Percentiles rank a stretch among this genome's conserved stretches.
Conservation (phyloP, 2,329 filamentous ascomycete genomes). For the Aspergillus sp. region DNA sequence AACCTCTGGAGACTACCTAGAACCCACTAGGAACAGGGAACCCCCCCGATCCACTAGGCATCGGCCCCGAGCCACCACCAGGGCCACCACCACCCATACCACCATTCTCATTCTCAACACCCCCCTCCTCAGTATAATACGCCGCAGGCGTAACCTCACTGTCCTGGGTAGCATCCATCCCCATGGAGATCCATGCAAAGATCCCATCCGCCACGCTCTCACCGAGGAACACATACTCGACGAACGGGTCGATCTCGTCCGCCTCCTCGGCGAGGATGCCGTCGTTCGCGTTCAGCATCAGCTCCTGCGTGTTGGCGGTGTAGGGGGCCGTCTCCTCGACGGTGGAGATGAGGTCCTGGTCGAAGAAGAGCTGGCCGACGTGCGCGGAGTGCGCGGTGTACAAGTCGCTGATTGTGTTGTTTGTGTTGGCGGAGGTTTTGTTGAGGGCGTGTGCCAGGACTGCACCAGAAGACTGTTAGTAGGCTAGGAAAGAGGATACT, state of each 20-base stretch:
- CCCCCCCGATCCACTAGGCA: background rate
- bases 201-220: conserved; percentile 52
- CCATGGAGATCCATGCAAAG: conserved; percentile 55
- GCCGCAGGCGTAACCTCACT: conserved; percentile 26
- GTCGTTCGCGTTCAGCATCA: conserved; percentile 55
- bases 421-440: conserved; percentile 40
- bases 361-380: conserved; percentile 65
- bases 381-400: conserved; percentile 50
- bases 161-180: conserved; percentile 45
- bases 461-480: conserved; percentile 6
- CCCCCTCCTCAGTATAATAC: conserved; percentile 34
- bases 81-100: conserved; percentile 17
- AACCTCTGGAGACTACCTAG: background rate
- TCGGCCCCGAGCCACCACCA: background rate
- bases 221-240: conserved; percentile 58
- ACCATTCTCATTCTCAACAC: conserved; percentile 28
- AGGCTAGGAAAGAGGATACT: background rate
- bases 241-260: conserved; percentile 56
- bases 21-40: background rate
- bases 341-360: conserved; percentile 55
- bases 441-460: conserved; percentile 33
- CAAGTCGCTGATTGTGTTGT: conserved; percentile 52
- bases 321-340: conserved; percentile 53
- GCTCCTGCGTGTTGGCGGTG: conserved; percentile 44
- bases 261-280: conserved; percentile 49